These are phyloP conservation scores for Puccinia polysora DNA, from an alignment of 1,284 basidiomycete genomes.

Conservation along the genomic window DNA sequence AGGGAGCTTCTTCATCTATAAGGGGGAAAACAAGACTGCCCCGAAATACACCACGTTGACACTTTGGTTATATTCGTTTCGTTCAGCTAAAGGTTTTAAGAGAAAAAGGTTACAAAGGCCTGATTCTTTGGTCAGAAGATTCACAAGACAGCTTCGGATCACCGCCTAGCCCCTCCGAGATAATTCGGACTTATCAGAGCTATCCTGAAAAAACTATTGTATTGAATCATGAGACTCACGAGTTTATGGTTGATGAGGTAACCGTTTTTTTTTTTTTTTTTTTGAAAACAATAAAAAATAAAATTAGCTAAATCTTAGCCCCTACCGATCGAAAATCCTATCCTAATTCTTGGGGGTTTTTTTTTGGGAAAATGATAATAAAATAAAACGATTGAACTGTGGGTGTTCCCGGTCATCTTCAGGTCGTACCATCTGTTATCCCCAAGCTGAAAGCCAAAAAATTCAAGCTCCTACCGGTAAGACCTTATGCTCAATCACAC, in stretches of 20 bases:
- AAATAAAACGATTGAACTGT: not conserved
- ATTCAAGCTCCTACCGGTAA: constrained; percentile 10
- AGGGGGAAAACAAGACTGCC: too few relatives aligned
- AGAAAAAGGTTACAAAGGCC: constrained; percentile 48
- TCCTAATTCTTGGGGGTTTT: too few relatives aligned
- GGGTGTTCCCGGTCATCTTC: not conserved
- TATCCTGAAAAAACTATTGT: constrained; percentile 18
- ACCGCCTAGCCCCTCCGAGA: constrained; percentile 7
- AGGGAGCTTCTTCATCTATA: too few relatives aligned
- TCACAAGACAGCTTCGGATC: not conserved
- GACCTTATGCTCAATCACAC: not conserved
- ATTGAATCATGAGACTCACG: constrained; percentile 29
- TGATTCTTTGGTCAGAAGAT: constrained; percentile 34
- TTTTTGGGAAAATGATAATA: not conserved
- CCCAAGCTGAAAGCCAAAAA: not conserved
- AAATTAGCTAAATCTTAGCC: too few relatives aligned
- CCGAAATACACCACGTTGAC: not conserved
- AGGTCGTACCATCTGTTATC: constrained; percentile 12
- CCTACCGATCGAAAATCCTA: too few relatives aligned
- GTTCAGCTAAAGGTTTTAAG: constrained; percentile 46
- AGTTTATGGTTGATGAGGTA: constrained; percentile 10
- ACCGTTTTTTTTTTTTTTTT: not conserved
- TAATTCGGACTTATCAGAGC: constrained; percentile 25
- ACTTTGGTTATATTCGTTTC: not conserved
- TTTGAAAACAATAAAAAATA: not conserved